Evolutionary conservation across 768 basidiomycete genomes (phyloP).

Genomic region (Lactarius trivialis): DNA sequence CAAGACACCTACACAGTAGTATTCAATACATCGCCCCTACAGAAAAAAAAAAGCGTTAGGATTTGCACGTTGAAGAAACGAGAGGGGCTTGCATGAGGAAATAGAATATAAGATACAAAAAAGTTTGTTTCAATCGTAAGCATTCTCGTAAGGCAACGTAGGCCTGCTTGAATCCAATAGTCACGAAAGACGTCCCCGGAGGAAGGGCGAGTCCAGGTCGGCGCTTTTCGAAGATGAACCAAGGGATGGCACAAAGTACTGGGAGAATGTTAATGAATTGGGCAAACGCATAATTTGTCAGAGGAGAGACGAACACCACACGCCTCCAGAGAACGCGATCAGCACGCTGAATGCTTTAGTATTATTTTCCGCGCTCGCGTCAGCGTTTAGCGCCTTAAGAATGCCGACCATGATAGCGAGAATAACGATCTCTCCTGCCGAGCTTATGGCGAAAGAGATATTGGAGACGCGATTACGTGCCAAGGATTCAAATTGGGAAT

Average conservation of each 20-base stretch:
- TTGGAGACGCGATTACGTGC: constrained; percentile 70
- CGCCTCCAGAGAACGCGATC: constrained; percentile 74
- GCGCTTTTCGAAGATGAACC: constrained; percentile 66
- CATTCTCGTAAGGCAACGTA: constrained; percentile 59
- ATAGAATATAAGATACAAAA: constrained; percentile 67
- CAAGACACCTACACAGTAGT: constrained; percentile 55
- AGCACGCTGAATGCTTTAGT: constrained; percentile 68
- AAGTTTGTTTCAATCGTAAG: constrained; percentile 63
- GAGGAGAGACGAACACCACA: constrained; percentile 49
- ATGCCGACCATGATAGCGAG: constrained; percentile 73
- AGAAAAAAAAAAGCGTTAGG: not conserved
- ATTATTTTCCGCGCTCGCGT: constrained; percentile 60
- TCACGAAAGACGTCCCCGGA: constrained; percentile 45
- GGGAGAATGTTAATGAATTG: not conserved
- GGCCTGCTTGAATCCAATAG: constrained; percentile 63
- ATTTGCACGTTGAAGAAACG: not conserved
- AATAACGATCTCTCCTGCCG: constrained; percentile 62
- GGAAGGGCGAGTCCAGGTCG: constrained; percentile 60
- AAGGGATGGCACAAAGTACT: constrained; percentile 66
- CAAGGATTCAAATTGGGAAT: constrained; percentile 52
- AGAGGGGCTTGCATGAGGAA: constrained; percentile 55
- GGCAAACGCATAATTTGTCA: not conserved
- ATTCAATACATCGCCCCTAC: constrained; percentile 68
- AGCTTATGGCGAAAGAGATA: constrained; percentile 63
- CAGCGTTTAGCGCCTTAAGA: constrained; percentile 55